Conservation (phyloP, 2,329 filamentous ascomycete genomes). For the Neobulgaria alba region DNA sequence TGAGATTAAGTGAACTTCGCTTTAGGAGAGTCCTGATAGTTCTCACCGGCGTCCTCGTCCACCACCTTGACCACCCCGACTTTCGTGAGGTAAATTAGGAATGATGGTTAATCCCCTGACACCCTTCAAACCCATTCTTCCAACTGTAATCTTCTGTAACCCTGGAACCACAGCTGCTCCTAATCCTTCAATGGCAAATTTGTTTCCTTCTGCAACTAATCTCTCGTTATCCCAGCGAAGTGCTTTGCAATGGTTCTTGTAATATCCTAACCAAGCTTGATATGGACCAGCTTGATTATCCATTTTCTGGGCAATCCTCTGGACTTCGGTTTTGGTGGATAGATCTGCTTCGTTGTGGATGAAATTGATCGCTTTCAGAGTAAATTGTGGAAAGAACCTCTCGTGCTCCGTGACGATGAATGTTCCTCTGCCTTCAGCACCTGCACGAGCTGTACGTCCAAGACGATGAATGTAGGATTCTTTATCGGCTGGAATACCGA, state of each 20-base stretch:
- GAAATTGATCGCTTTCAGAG: constrained; percentile 47
- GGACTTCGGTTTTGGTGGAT: constrained; percentile 32
- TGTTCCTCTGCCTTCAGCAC: constrained; percentile 64
- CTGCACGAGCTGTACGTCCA: constrained; percentile 68
- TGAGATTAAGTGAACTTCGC: too few relatives aligned
- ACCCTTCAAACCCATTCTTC: constrained; percentile 51
- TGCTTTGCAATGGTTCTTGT: constrained; percentile 41
- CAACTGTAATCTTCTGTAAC: constrained; percentile 38
- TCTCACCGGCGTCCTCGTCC: too few relatives aligned
- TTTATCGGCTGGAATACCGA: constrained; percentile 54
- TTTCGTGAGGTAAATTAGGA: constrained; percentile 32
- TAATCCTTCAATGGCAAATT: constrained; percentile 40
- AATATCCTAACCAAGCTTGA: constrained; percentile 48
- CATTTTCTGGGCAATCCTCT: constrained; percentile 32
- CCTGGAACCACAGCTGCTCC: constrained; percentile 38
- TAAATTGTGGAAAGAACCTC: constrained; percentile 40
- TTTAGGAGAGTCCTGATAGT: too few relatives aligned
- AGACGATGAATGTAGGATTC: constrained; percentile 72
- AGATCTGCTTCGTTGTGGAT: constrained; percentile 38
- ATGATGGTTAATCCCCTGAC: constrained; percentile 40
- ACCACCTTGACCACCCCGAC: constrained; percentile 16
- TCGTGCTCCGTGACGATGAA: constrained; percentile 53
- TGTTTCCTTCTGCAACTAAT: constrained; percentile 43
- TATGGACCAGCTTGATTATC: constrained; percentile 41
- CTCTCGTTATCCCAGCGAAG: constrained; percentile 28